Evolutionary conservation across 176 grass and related monocot species (phyloP).

Genomic region (Alloteropsis semialata): DNA sequence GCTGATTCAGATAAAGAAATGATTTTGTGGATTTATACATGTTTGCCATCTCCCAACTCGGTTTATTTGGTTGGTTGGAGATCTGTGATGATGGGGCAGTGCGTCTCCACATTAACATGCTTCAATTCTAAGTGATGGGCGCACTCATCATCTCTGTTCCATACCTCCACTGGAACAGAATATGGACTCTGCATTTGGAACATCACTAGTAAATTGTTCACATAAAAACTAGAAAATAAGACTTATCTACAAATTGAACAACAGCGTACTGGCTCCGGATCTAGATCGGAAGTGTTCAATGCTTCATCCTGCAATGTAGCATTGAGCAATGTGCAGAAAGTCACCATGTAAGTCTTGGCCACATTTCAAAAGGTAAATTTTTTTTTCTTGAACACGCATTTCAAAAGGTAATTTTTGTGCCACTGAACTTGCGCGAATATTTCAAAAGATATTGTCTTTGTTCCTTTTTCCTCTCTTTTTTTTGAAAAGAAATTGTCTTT

Average conservation of each 20-base stretch:
- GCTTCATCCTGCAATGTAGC: background rate
- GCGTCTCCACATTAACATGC: background rate
- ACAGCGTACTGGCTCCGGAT: slow-evolving; percentile 17
- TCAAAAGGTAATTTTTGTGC: background rate
- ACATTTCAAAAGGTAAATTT: too few species aligned
- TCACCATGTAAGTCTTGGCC: background rate
- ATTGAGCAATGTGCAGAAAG: background rate
- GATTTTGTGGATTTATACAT: background rate
- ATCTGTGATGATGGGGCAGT: background rate
- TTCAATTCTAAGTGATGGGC: slow-evolving; percentile 29
- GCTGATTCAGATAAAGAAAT: background rate
- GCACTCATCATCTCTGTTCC: slow-evolving; percentile 11
- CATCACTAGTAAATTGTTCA: slow-evolving; percentile 26
- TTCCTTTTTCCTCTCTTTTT: too few species aligned
- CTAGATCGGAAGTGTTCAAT: slow-evolving; percentile 10
- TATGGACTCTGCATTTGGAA: slow-evolving; percentile 25
- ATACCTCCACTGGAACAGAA: slow-evolving; percentile 17
- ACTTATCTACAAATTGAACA: background rate
- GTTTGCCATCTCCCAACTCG: background rate
- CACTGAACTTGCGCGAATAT: slow-evolving; percentile 2
- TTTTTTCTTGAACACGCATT: too few species aligned
- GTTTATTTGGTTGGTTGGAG: slow-evolving; percentile 11
- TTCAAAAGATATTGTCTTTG: too few species aligned
- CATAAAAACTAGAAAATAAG: background rate
- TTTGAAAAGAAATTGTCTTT: too few species aligned